Conservation (phyloP, 1,284 basidiomycete genomes). For the Volvariella surrecta region DNA sequence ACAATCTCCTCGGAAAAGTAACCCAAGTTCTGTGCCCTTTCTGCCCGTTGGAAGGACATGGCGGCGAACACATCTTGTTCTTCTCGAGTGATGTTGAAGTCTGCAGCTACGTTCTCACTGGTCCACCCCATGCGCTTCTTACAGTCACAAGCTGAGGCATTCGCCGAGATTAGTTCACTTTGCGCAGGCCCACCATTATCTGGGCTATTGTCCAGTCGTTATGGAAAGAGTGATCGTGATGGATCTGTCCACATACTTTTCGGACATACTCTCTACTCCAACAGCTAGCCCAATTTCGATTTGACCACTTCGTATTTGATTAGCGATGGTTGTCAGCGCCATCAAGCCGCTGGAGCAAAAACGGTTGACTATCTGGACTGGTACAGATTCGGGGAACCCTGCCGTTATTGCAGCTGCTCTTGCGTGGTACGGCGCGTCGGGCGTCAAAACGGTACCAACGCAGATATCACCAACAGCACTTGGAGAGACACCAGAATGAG, state of each 20-base stretch:
- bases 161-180: conserved; percentile 48
- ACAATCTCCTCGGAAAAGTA: conserved; percentile 76
- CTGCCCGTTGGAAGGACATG: conserved; percentile 69
- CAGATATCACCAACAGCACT: conserved; percentile 69
- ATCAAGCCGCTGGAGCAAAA: conserved; percentile 77
- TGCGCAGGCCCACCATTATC: conserved; percentile 55
- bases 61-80: conserved; percentile 85
- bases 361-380: conserved; percentile 70
- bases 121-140: conserved; percentile 83
- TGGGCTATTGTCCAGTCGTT: conserved; percentile 31
- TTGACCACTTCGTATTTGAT: conserved; percentile 75
- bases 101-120: conserved; percentile 69
- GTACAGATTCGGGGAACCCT: conserved; percentile 72
- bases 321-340: conserved; percentile 68
- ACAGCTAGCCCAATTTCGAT: conserved; percentile 82
- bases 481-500: conserved; percentile 59
- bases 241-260: conserved; percentile 39
- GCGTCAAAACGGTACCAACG: conserved; percentile 63
- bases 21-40: conserved; percentile 57
- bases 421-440: conserved; percentile 56
- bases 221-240: not conserved
- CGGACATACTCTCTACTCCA: conserved; percentile 81
- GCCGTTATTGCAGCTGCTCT: conserved; percentile 73
- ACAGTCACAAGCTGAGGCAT: conserved; percentile 49
- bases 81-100: conserved; percentile 76